These are phyloP conservation scores for Pseudopyrenochaeta lycopersici DNA, from an alignment of 2,329 filamentous ascomycete genomes.

Conservation along the genomic window DNA sequence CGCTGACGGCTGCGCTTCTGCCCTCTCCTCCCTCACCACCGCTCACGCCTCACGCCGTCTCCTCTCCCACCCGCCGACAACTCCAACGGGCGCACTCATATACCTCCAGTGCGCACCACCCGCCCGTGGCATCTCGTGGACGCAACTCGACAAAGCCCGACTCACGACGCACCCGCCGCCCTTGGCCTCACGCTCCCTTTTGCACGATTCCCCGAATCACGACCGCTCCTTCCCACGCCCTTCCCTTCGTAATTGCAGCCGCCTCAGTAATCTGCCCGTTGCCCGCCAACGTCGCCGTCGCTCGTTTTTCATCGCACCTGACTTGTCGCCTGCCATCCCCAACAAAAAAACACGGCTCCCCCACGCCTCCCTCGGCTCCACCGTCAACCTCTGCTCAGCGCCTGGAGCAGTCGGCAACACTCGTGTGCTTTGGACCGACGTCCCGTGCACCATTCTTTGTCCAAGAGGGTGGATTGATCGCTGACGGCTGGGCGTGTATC, in stretches of 20 bases:
- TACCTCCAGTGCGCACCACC: constrained; percentile 42
- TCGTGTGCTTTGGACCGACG: constrained; percentile 4
- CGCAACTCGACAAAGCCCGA: constrained; percentile 20
- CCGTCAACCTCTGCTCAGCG: constrained; percentile 1
- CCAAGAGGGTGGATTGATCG: constrained; percentile 15
- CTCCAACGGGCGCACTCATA: constrained; percentile 44
- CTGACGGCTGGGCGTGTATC: constrained; percentile 25
- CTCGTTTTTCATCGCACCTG: constrained; percentile 30
- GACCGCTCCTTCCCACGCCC: constrained; percentile 39
- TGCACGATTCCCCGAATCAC: constrained; percentile 47
- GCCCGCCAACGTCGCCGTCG: constrained; percentile 27
- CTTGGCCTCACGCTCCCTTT: constrained; percentile 46
- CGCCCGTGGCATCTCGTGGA: constrained; percentile 43
- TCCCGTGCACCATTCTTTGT: constrained; percentile 25
- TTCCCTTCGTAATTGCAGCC: constrained; percentile 18
- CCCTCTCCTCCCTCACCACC: constrained; percentile 27
- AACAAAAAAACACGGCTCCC: constrained; percentile 33
- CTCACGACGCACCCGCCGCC: constrained; percentile 16
- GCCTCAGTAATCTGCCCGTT: constrained; percentile 28
- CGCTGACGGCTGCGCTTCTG: constrained; percentile 17
- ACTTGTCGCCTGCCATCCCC: constrained; percentile 25
- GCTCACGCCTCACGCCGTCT: constrained; percentile 23
- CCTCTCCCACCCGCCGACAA: constrained; percentile 44
- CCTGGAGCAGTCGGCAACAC: constrained; percentile 8
- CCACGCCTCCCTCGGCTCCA: constrained; percentile 5